phyloP scores from a whole-genome alignment of 2,329 filamentous ascomycete genomes.

The Phialophora chinensis region DNA sequence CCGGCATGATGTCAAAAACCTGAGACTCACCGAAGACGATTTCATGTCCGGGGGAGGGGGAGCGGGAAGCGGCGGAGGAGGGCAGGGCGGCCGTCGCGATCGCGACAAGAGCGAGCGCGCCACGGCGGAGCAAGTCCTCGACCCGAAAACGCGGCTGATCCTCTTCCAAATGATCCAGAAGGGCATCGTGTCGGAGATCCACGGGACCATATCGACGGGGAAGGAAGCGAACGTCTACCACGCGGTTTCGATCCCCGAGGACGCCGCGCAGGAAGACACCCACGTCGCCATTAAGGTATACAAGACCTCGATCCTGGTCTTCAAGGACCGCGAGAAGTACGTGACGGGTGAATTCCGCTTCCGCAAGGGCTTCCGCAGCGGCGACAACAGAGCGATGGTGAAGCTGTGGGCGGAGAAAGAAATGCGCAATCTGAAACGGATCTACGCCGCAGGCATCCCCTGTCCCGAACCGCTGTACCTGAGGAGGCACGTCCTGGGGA shows the following conservation, averaged over 20 bases:
- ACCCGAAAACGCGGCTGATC: constrained; percentile 93
- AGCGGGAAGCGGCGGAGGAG: background rate
- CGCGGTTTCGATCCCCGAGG: constrained; percentile 68
- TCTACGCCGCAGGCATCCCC: constrained; percentile 82
- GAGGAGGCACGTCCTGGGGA: constrained; percentile 92
- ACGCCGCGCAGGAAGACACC: constrained; percentile 58
- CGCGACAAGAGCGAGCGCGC: constrained; percentile 87
- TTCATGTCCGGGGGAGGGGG: constrained; percentile 22
- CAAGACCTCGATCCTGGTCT: constrained; percentile 96
- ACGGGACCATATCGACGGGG: constrained; percentile 93
- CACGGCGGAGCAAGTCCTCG: constrained; percentile 91
- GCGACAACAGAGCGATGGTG: constrained; percentile 95
- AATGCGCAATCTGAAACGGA: constrained; percentile 87
- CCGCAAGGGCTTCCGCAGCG: constrained; percentile 87
- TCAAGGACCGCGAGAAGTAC: constrained; percentile 97
- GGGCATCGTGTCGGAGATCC: constrained; percentile 84
- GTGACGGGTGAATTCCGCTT: constrained; percentile 95
- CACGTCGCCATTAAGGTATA: constrained; percentile 97
- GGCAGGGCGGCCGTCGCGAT: constrained; percentile 4
- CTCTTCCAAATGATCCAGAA: constrained; percentile 95
- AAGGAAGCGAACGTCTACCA: constrained; percentile 99
- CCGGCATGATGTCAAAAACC: constrained; percentile 79
- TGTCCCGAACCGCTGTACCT: constrained; percentile 89
- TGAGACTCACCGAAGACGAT: constrained; percentile 71
- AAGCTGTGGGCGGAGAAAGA: constrained; percentile 99